Percentiles rank a stretch among this genome's conserved stretches.
Evolutionary conservation across 176 grass and related monocot genomes (phyloP).

Genomic region (Poa pratensis): DNA sequence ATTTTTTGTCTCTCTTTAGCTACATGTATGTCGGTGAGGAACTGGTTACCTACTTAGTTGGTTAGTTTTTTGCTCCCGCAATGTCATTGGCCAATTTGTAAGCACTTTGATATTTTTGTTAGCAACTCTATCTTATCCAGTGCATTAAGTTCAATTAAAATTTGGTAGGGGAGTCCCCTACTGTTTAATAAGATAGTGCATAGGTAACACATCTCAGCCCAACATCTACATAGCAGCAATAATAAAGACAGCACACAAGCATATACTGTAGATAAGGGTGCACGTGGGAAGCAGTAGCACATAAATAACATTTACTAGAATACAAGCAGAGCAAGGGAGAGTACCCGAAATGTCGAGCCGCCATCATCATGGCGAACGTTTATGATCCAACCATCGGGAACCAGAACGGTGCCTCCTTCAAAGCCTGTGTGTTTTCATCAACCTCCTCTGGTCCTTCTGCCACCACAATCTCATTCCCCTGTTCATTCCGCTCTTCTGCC

Average conservation of each 20-base stretch:
- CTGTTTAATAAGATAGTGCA: neutral
- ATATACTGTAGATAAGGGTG: neutral
- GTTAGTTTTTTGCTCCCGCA: neutral
- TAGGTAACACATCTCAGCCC: neutral
- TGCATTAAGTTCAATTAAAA: neutral
- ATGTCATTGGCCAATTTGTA: neutral
- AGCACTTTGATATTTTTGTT: neutral
- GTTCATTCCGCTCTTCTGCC: neutral
- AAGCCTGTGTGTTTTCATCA: constrained; percentile 1
- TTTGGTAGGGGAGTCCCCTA: neutral
- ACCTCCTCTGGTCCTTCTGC: constrained; percentile 17
- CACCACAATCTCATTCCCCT: constrained; percentile 6
- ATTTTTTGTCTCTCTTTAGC: constrained; percentile 2
- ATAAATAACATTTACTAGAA: neutral
- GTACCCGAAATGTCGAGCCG: constrained; percentile 51
- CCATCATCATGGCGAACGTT: constrained; percentile 38
- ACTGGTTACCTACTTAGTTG: neutral
- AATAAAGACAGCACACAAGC: constrained; percentile 8
- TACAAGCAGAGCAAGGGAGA: neutral
- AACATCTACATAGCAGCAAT: neutral
- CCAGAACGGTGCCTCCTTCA: constrained; percentile 50
- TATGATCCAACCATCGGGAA: constrained; percentile 73
- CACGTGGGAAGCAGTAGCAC: neutral
- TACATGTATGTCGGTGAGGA: neutral
- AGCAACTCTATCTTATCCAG: neutral